Evolutionary conservation across 495 filamentous ascomycete species (phyloP).

Genomic region (Lichina pygmaea): DNA sequence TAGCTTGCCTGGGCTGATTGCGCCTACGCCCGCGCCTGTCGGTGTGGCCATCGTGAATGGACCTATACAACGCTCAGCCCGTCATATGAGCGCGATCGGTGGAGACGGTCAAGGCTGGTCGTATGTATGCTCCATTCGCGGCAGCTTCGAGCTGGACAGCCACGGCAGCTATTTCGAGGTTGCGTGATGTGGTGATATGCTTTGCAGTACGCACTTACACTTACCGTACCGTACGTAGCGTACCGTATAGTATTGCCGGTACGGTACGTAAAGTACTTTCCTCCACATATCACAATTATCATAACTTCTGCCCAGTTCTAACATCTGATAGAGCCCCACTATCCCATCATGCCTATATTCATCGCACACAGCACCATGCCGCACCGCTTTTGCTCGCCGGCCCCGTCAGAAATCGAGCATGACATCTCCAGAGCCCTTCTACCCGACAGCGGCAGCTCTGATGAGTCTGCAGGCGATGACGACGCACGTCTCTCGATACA

Average conservation of each 20-base stretch:
- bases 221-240: too few species aligned
- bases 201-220: too few species aligned
- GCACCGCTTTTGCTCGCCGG: constrained; percentile 29
- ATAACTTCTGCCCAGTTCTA: too few species aligned
- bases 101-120: too few species aligned
- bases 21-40: neutral
- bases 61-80: too few species aligned
- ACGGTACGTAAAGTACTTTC: too few species aligned
- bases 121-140: too few species aligned
- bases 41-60: neutral
- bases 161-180: neutral
- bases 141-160: too few species aligned
- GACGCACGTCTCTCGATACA: neutral
- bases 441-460: constrained; percentile 25
- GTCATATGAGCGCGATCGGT: too few species aligned
- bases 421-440: constrained; percentile 73
- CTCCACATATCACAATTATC: too few species aligned
- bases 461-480: constrained; percentile 11
- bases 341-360: neutral
- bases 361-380: neutral
- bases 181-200: too few species aligned
- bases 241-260: too few species aligned
- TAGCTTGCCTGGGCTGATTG: neutral
- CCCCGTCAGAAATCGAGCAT: constrained; percentile 67
- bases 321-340: neutral